Percentiles rank a stretch among this genome's conserved stretches.
These are phyloP conservation scores for Parathielavia appendiculata DNA, from an alignment of 495 filamentous ascomycete species.

Conservation along the genomic window DNA sequence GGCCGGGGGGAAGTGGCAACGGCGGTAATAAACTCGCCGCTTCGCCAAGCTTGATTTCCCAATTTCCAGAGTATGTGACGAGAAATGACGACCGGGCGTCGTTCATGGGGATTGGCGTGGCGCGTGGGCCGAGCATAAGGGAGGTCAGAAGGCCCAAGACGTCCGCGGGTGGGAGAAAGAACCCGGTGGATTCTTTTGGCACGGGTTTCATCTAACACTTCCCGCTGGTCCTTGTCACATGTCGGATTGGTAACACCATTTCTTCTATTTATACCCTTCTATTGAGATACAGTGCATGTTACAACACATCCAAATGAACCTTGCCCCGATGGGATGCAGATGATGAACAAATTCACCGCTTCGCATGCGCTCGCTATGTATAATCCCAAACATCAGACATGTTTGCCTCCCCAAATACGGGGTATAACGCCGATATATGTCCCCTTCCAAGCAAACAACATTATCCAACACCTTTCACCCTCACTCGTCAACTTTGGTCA, in stretches of 20 bases:
- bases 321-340: too few species aligned
- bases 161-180: not conserved
- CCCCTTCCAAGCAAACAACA: not conserved
- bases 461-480: not conserved
- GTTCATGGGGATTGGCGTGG: conserved; percentile 30
- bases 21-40: conserved; percentile 2
- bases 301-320: not conserved
- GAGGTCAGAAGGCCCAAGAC: conserved; percentile 15
- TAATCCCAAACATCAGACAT: too few species aligned
- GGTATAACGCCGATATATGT: too few species aligned
- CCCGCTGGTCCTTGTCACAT: not conserved
- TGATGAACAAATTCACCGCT: too few species aligned
- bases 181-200: conserved; percentile 24
- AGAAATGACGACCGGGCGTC: conserved; percentile 2
- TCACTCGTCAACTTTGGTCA: not conserved
- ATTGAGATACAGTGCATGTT: not conserved
- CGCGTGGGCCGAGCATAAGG: conserved; percentile 30
- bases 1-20: not conserved
- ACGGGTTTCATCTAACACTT: conserved; percentile 26
- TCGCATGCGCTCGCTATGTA: too few species aligned
- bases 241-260: not conserved
- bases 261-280: conserved; percentile 2
- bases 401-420: too few species aligned
- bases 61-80: conserved; percentile 10
- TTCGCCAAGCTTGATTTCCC: conserved; percentile 16